Percentiles rank a stretch among this genome's conserved stretches.
Evolutionary conservation across 768 basidiomycete genomes (phyloP).

Genomic region (Russula abietina): DNA sequence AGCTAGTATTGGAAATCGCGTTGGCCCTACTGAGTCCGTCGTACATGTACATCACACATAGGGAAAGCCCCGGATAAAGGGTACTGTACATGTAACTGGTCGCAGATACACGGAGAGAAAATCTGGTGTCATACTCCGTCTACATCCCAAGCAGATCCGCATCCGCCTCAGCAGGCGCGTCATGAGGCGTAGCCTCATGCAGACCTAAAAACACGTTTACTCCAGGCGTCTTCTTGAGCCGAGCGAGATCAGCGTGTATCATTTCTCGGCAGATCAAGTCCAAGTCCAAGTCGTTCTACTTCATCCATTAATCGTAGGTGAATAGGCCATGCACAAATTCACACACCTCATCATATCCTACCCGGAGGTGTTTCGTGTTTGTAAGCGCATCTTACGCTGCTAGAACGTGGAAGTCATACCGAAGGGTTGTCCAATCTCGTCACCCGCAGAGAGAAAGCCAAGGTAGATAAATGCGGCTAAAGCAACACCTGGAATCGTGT

Average conservation of each 20-base stretch:
- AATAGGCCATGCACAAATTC: not conserved
- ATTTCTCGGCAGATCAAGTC: constrained; percentile 58
- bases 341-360: constrained; percentile 56
- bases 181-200: constrained; percentile 14
- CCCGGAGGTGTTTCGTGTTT: not conserved
- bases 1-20: not conserved
- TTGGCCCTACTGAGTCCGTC: not conserved
- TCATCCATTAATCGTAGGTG: not conserved
- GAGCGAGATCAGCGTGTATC: constrained; percentile 50
- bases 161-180: not conserved
- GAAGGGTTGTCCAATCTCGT: constrained; percentile 66
- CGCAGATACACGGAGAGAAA: constrained; percentile 5
- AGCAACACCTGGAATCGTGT: constrained; percentile 58
- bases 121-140: constrained; percentile 5
- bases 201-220: constrained; percentile 43
- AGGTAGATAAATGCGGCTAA: constrained; percentile 68
- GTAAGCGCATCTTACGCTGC: not conserved
- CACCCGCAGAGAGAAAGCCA: constrained; percentile 68
- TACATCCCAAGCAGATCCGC: constrained; percentile 11
- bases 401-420: constrained; percentile 34
- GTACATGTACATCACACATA: not conserved
- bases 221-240: constrained; percentile 46
- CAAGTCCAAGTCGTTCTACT: constrained; percentile 61
- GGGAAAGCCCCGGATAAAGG: not conserved
- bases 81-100: not conserved